Evolutionary conservation across 2,329 filamentous ascomycete species (phyloP), one percentile per base, ranked within the genome.

Genomic region (Aspergillus phoenicis): DNA sequence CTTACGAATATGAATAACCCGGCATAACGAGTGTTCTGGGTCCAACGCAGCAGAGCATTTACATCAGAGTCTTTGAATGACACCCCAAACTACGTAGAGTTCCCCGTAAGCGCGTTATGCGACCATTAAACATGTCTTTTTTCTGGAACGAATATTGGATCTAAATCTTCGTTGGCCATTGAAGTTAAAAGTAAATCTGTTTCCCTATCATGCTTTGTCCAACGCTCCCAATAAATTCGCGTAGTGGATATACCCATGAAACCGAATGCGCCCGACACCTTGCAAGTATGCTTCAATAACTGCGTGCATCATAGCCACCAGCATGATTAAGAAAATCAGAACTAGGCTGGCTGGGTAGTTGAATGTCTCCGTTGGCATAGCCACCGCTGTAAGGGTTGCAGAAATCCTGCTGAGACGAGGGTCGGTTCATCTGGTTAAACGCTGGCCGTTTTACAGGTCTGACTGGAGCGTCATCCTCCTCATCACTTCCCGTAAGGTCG

Each of bases 401-500:
- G 60, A 64, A 61, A 20, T 69, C 67, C 48, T 64, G 68, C 24
- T 63, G 64, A 28, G 68, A 61, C 43, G 68, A 62, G 30, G 64
- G 41, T 45, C 70, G 66, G 52, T 68, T 64, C 13, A 64, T 45
- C 17, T 67, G 57, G 61, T 62, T 65, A 33, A 73, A 58, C 51
- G 67, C 70, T 22, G 67, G 73, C 36, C 75, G 70, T 64, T 79
- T 77, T n/a, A 70, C 47, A 52, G 75, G 68, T 30, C 71, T 70
- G 24, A 65, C 62, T n/a, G 80, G 73, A 8, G 76, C 77, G 41
- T 81, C 79, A 45, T 84, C 81, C 15, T 80, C 78, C 57, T 81
- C 78, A 58, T 83, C 82, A 66, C 81, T 84, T 13, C 78, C 76
- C 4, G 83, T 85, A 43, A 85, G 72, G 65, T 85, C 83, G 62